A percentile compares a stretch with the other conserved stretches of the same genome.
Evolutionary conservation across 192 early-diverging fungal genomes (phyloP).

Genomic region (Entomortierella beljakovae): DNA sequence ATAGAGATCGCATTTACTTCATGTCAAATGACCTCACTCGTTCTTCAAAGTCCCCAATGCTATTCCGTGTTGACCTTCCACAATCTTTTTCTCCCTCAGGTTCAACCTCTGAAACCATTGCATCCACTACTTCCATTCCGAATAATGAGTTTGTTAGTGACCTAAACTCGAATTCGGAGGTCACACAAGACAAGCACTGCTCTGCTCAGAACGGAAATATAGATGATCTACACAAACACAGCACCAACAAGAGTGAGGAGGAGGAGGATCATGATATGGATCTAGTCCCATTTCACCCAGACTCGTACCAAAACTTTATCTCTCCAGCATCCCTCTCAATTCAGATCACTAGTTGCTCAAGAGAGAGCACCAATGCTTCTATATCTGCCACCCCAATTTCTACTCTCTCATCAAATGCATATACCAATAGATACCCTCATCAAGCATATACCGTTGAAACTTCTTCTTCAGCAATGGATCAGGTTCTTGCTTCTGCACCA

Average conservation of each 20-base stretch:
- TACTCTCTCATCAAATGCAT: neutral
- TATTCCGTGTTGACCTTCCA: slow-evolving; percentile 57
- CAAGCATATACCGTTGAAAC: slow-evolving; percentile 1
- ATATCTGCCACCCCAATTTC: slow-evolving; percentile 3
- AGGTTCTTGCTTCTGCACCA: slow-evolving; percentile 58
- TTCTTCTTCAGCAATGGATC: slow-evolving; percentile 54
- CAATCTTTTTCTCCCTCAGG: slow-evolving; percentile 18
- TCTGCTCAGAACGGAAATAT: neutral
- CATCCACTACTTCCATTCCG: neutral
- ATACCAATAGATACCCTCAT: slow-evolving; percentile 14
- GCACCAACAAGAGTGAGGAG: neutral
- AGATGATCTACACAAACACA: neutral
- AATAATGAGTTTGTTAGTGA: slow-evolving; percentile 25
- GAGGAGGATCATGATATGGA: slow-evolving; percentile 47
- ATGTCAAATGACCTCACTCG: slow-evolving; percentile 59
- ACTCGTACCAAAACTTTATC: slow-evolving; percentile 32
- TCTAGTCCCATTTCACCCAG: slow-evolving; percentile 42
- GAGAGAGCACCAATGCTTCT: slow-evolving; percentile 2
- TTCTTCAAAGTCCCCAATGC: slow-evolving; percentile 55
- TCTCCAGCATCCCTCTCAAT: slow-evolving; percentile 13
- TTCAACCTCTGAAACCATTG: neutral
- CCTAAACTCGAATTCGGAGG: slow-evolving; percentile 2
- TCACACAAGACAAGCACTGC: slow-evolving; percentile 1
- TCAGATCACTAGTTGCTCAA: slow-evolving; percentile 18
- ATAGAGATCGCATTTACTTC: slow-evolving; percentile 63